Conservation (phyloP, 179 eudicot species). For the Silene coronaria region DNA sequence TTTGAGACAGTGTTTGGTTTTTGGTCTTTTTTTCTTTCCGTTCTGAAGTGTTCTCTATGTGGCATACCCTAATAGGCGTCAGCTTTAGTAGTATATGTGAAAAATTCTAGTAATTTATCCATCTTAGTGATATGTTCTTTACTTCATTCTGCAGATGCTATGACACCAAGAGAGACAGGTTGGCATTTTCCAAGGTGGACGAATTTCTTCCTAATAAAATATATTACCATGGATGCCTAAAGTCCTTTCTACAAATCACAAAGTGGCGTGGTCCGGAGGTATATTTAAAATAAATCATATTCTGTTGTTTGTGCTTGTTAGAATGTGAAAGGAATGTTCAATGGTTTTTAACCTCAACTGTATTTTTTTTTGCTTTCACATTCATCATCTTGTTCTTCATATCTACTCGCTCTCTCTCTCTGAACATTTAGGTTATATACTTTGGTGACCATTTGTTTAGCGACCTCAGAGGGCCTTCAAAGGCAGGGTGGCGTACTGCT, state of each 20-base stretch:
- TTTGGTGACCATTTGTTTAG: constrained; percentile 98
- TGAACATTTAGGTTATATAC: constrained; percentile 68
- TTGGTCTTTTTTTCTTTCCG: not conserved
- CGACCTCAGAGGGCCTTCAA: constrained; percentile 94
- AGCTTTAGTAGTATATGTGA: not conserved
- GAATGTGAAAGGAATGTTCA: not conserved
- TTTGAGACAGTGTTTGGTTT: not conserved
- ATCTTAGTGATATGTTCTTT: constrained; percentile 11
- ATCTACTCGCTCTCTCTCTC: constrained; percentile 12
- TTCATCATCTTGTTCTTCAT: not conserved
- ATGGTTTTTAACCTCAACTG: not conserved
- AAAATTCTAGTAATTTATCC: not conserved
- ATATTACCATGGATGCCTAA: constrained; percentile 96
- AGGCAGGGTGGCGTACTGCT: constrained; percentile 99
- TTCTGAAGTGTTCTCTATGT: not conserved
- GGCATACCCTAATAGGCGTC: not conserved
- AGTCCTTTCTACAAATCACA: constrained; percentile 80
- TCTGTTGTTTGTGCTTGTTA: not conserved
- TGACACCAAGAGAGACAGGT: constrained; percentile 70
- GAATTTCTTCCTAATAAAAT: constrained; percentile 68
- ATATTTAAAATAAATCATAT: not conserved
- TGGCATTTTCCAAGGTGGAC: constrained; percentile 90
- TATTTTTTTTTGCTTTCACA: not conserved
- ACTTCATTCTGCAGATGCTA: constrained; percentile 53
- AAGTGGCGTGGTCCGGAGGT: constrained; percentile 99